Evolutionary conservation across 345 rosid species (phyloP).

Genomic region (Eucalyptus camaldulensis): DNA sequence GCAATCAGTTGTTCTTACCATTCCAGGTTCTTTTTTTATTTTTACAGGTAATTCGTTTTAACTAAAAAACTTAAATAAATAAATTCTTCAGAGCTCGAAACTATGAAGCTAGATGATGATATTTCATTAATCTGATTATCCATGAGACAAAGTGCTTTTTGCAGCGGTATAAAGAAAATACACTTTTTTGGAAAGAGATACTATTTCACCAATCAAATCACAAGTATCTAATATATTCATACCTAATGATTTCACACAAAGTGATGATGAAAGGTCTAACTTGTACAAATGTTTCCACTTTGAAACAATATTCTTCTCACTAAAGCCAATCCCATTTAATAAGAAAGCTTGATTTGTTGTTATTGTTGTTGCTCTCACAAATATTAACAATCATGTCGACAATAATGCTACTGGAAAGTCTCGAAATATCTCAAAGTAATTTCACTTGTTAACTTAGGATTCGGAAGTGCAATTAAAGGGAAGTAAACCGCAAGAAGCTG

Average conservation of each 20-base stretch:
- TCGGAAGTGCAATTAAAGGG: not conserved
- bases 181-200: not conserved
- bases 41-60: not conserved
- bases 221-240: not conserved
- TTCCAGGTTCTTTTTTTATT: not conserved
- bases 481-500: not conserved
- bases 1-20: not conserved
- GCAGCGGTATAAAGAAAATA: not conserved
- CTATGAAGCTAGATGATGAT: not conserved
- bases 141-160: not conserved
- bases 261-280: not conserved
- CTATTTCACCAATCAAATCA: not conserved
- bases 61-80: not conserved
- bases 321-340: not conserved
- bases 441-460: not conserved
- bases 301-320: not conserved
- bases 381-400: not conserved
- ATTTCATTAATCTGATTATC: not conserved
- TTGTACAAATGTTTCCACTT: not conserved
- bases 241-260: not conserved
- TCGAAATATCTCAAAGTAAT: not conserved
- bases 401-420: not conserved
- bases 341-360: not conserved
- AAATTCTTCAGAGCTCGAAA: not conserved
- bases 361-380: not conserved